phyloP scores from a whole-genome alignment of 345 rosid species.

The Salix koriyanagi region DNA sequence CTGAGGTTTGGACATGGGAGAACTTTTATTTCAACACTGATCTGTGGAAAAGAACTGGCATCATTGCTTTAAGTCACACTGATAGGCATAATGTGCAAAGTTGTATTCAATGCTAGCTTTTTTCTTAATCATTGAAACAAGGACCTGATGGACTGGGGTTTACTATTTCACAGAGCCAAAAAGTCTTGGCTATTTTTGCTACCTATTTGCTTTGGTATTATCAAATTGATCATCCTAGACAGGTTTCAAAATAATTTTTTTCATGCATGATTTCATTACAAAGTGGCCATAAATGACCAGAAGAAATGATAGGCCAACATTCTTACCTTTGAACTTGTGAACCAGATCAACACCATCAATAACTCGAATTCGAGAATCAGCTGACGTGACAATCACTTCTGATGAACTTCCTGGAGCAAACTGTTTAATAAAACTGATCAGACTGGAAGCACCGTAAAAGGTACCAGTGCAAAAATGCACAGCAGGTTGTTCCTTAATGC shows the following conservation, averaged over 20 bases:
- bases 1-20: neutral
- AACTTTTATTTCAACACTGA: neutral
- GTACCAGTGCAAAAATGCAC: neutral
- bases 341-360: constrained; percentile 74
- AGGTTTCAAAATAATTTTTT: neutral
- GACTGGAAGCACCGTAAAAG: constrained; percentile 15
- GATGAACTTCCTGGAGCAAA: constrained; percentile 90
- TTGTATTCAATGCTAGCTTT: neutral
- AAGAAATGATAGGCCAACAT: neutral
- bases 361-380: constrained; percentile 89
- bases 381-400: constrained; percentile 87
- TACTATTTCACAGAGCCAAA: neutral
- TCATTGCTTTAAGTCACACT: neutral
- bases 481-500: neutral
- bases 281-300: neutral
- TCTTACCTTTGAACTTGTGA: constrained; percentile 86
- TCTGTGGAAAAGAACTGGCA: neutral
- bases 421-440: constrained; percentile 43
- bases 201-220: neutral
- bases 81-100: neutral
- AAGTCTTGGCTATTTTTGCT: neutral
- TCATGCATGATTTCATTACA: neutral
- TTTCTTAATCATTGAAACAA: neutral
- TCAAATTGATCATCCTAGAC: neutral
- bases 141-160: neutral